Evolutionary conservation across 768 basidiomycete genomes (phyloP).

Genomic region (Rhodotorula babjevae): DNA sequence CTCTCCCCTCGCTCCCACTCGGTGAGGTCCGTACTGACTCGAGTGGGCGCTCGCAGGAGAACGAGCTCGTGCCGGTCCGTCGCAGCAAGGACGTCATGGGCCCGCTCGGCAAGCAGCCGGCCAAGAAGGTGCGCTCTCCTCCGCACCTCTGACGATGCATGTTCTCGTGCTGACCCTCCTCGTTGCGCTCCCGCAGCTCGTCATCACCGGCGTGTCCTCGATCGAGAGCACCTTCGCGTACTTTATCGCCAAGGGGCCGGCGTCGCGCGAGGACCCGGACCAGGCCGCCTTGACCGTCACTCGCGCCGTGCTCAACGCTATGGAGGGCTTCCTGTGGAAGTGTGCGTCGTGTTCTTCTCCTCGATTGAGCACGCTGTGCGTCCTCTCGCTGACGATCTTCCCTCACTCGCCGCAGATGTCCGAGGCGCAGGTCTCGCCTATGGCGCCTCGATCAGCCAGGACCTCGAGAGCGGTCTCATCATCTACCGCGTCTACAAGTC

Average conservation of each 20-base stretch:
- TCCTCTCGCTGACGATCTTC: neutral
- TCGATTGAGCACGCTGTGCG: neutral
- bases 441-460: slow-evolving; percentile 37
- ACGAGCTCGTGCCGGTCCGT: slow-evolving; percentile 62
- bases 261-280: slow-evolving; percentile 71
- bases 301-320: slow-evolving; percentile 78
- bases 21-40: too few species aligned
- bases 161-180: neutral
- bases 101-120: slow-evolving; percentile 65
- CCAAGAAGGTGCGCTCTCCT: slow-evolving; percentile 57
- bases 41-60: slow-evolving; percentile 33
- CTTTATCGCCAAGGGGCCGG: slow-evolving; percentile 71
- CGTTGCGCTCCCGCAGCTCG: slow-evolving; percentile 54
- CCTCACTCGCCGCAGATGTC: slow-evolving; percentile 57
- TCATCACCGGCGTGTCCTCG: slow-evolving; percentile 81
- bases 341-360: slow-evolving; percentile 15
- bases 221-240: slow-evolving; percentile 87
- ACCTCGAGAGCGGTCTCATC: slow-evolving; percentile 40
- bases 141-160: neutral
- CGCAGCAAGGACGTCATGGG: slow-evolving; percentile 66
- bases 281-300: slow-evolving; percentile 81
- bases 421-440: slow-evolving; percentile 89
- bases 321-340: slow-evolving; percentile 93
- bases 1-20: neutral
- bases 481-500: slow-evolving; percentile 45